These are phyloP conservation scores for Diospyros lotus DNA, from an alignment of 148 eudicot genomes.

Conservation along the genomic window DNA sequence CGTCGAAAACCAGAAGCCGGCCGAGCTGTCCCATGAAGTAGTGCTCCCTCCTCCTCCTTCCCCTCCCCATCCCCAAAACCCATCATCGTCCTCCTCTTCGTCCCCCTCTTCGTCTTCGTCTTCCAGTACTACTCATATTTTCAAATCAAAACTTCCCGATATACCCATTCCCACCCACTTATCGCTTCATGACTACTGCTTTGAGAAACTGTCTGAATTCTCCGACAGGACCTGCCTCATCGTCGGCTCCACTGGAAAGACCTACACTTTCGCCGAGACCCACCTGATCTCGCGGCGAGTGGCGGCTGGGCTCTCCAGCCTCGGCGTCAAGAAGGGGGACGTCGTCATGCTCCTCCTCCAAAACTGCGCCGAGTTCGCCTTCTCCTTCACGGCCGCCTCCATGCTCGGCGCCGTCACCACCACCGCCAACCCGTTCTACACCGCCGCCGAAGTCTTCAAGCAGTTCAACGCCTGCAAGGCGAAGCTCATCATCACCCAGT, in stretches of 20 bases:
- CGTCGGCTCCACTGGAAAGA: slow-evolving; percentile 32
- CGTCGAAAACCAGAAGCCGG: slow-evolving; percentile 18
- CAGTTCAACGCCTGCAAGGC: slow-evolving; percentile 43
- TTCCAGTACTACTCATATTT: slow-evolving; percentile 15
- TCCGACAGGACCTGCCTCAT: slow-evolving; percentile 48
- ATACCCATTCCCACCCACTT: slow-evolving; percentile 36
- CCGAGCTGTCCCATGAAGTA: no score
- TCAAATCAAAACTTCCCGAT: slow-evolving; percentile 35
- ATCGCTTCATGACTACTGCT: slow-evolving; percentile 41
- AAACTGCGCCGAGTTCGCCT: slow-evolving; percentile 68
- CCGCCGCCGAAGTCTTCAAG: slow-evolving; percentile 46
- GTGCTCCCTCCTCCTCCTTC: slow-evolving; percentile 1
- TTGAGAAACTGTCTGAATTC: slow-evolving; percentile 32
- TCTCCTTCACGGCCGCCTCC: slow-evolving; percentile 67
- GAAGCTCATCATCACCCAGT: slow-evolving; percentile 54
- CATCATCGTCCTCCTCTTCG: neutral
- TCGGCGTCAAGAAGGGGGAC: slow-evolving; percentile 50
- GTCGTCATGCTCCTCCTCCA: slow-evolving; percentile 65
- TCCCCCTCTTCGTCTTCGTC: neutral
- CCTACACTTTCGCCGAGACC: slow-evolving; percentile 49
- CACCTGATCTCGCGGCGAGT: slow-evolving; percentile 51
- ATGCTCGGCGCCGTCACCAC: slow-evolving; percentile 75
- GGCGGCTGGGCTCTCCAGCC: slow-evolving; percentile 43
- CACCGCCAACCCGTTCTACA: slow-evolving; percentile 73
- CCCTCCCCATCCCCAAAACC: slow-evolving; percentile 3